Evolutionary conservation across 768 basidiomycete genomes (phyloP), one percentile per base, ranked within the genome.

Genomic region (Naganishia vishniacii): DNA sequence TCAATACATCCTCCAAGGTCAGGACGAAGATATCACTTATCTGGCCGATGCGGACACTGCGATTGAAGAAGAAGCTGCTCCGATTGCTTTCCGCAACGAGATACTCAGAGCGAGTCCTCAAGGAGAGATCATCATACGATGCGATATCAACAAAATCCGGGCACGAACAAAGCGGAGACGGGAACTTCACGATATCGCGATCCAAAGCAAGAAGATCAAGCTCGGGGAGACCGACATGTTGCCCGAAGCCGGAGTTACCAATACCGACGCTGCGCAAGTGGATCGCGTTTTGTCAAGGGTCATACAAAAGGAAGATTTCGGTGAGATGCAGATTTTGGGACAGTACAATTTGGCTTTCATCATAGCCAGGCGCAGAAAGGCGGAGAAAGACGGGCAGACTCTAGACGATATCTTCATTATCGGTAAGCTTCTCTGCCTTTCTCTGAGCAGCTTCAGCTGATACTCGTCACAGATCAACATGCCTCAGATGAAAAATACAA

Each of bases 401-500:
- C 80, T 84, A 78, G 93, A 98, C 72, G 94, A 99, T 71, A 80
- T 99, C 44, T 98, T 97, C 78, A 91, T 99, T 67, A 83, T 98
- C 18, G 70, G 68, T 63, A 51, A 71, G 66, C 48, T 42, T 58
- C 42, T 32, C 26, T 23, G 4, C 31, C 18, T 29, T 4, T 28
- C 20, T 44, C 48, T 7, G 9, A 37, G 3, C 20, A 28, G 25
- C 18, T 25, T 49, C 26, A 48, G 12, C 0, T 26, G 16, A 23
- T 2, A 12, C 32, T 25, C 9, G 16, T 34, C 18, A 12, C 32
- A 66, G 94, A 98, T 71, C 94, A 98, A 73, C 94, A 98, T 76
- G 94, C 94, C 4, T 86, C 90, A 5, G 95, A 99, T 77, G 95
- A 98, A 78, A 98, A 98, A 79, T 97, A 89, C 78, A 98, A 98